Evolutionary conservation across 176 grass and related monocot genomes (phyloP).

Genomic region (Carex myosuroides): DNA sequence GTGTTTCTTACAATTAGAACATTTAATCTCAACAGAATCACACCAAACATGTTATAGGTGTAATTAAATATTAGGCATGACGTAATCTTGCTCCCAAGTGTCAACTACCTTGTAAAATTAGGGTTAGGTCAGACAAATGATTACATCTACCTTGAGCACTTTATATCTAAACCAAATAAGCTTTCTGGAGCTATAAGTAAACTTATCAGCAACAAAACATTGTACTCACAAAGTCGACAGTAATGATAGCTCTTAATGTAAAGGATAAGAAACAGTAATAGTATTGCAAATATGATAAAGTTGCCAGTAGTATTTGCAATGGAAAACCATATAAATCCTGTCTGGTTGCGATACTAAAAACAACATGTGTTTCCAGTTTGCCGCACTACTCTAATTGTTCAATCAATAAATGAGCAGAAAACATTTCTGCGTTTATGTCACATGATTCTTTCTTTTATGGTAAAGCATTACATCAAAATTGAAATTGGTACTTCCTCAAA

Average conservation of each 20-base stretch:
- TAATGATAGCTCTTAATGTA: not conserved
- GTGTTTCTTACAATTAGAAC: not conserved
- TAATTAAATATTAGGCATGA: not conserved
- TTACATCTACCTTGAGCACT: not conserved
- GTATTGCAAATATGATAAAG: not conserved
- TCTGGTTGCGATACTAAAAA: not conserved
- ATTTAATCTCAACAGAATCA: not conserved
- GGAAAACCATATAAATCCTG: not conserved
- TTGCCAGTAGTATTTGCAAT: not conserved
- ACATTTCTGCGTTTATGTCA: not conserved
- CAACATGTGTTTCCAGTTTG: not conserved
- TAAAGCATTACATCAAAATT: not conserved
- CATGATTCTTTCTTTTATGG: not conserved
- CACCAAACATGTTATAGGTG: not conserved
- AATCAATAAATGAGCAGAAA: not conserved
- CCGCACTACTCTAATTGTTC: not conserved
- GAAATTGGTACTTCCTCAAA: not conserved
- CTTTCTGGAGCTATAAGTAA: not conserved
- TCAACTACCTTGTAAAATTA: not conserved
- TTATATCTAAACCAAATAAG: not conserved
- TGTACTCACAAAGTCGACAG: not conserved
- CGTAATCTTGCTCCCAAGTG: not conserved
- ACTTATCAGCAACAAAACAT: not conserved
- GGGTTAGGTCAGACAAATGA: not conserved
- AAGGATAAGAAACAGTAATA: not conserved